Evolutionary conservation across 2,329 filamentous ascomycete species (phyloP), one percentile per base, ranked within the genome.

Genomic region (Allantophomopsis lycopodina): DNA sequence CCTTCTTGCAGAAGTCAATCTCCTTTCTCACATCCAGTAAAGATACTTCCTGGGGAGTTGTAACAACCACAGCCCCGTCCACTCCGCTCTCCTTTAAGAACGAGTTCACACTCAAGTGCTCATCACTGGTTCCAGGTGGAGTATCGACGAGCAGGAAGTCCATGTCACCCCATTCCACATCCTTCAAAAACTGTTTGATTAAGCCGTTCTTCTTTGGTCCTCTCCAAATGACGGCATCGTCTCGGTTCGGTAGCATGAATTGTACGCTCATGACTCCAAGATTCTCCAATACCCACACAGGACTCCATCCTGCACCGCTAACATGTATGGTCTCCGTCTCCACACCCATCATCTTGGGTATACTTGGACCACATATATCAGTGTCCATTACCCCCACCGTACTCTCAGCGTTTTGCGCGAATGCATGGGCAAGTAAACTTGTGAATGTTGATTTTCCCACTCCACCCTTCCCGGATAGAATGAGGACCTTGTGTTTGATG

Each of bases 301-400:
- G 91, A 55, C 82, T 86, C 91, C 88, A 95, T 2, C 91, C 91
- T 1, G 80, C 76, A 39, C 76, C 81, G 55, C 80, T 91, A 39
- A 94, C 77, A 58, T 98, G 91, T 39, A 98, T 91, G 1, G 83
- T 94, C 63, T 98, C 89, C 18, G 76, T 66, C 60, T 95, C 88
- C 1, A 95, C 89, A 28, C 91, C 91, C 79, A 98, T 88, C 89
- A 98, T 96, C 65, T 95, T 95, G 15, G 91, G 91, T 52, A 98
- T 95, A 47, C 79, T 86, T 1, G 91, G 91, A 0, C 91, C 91
- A 62, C 87, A 95, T 46, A 98, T 94, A 60, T 98, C 91, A 6
- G 91, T 93, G 61, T 98, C 91, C 86, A 96, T 95, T 50, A 98
- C 80, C 15, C 89, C 91, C 20, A 98, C 84, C 1, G 76, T 85